Conservation (phyloP, 2,329 filamentous ascomycete species). For the Coniochaeta prunicola region DNA sequence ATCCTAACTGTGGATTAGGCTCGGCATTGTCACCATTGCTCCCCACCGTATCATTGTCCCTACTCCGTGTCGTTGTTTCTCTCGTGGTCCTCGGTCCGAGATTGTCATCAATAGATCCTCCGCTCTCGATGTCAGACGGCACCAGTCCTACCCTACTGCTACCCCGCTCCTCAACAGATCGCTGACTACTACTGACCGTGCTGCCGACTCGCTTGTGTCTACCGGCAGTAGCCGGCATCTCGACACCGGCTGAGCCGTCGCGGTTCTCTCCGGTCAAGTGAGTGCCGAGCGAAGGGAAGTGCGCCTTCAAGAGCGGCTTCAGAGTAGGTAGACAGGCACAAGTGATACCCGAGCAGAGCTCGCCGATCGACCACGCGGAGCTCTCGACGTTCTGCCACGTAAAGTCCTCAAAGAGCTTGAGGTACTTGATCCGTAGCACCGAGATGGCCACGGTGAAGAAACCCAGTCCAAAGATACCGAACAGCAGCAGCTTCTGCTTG, state of each 20-base stretch:
- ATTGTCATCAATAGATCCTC: background rate
- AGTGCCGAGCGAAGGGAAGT: slow-evolving; percentile 10
- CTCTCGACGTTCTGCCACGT: slow-evolving; percentile 26
- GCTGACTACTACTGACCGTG: background rate
- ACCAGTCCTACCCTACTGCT: background rate
- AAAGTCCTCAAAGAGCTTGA: slow-evolving; percentile 23
- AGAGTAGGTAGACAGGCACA: slow-evolving; percentile 27
- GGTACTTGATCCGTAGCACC: slow-evolving; percentile 26
- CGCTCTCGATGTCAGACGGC: background rate
- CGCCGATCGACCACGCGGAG: slow-evolving; percentile 25
- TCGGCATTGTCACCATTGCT: background rate
- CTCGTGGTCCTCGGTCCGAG: background rate
- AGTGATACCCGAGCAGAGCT: slow-evolving; percentile 25
- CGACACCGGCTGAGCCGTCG: background rate
- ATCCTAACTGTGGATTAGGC: background rate
- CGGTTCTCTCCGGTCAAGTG: background rate
- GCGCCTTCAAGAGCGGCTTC: slow-evolving; percentile 12
- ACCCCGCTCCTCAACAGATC: background rate
- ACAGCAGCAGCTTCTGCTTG: slow-evolving; percentile 21
- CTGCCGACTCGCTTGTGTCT: background rate
- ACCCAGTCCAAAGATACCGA: slow-evolving; percentile 27
- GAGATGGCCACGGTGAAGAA: slow-evolving; percentile 31
- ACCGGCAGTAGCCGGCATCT: background rate
- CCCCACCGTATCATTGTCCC: background rate
- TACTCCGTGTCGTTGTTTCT: background rate